These are phyloP conservation scores for Cyberlindnera meyerae DNA, from an alignment of 805 yeast genomes.

Conservation along the genomic window DNA sequence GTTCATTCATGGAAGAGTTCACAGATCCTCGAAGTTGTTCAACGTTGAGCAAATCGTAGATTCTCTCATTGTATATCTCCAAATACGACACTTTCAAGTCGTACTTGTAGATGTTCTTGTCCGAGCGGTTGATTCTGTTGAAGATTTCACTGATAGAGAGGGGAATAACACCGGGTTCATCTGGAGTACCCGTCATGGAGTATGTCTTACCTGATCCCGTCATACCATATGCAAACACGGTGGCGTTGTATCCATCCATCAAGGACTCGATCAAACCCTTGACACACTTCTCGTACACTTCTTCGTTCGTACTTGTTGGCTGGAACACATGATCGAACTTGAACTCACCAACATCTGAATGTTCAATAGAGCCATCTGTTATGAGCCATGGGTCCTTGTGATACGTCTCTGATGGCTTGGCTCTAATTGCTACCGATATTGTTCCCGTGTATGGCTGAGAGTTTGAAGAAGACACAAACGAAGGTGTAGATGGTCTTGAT, in stretches of 20 bases:
- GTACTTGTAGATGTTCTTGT: constrained; percentile 30
- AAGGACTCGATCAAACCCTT: constrained; percentile 48
- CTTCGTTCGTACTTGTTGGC: constrained; percentile 45
- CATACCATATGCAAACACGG: constrained; percentile 94
- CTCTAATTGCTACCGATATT: constrained; percentile 72
- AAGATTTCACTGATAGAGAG: constrained; percentile 70
- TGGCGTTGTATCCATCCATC: constrained; percentile 76
- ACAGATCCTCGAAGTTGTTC: constrained; percentile 13
- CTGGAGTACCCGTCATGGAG: constrained; percentile 71
- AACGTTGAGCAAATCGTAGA: constrained; percentile 64
- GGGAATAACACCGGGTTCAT: constrained; percentile 76
- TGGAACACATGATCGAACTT: constrained; percentile 76
- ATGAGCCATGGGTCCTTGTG: constrained; percentile 30
- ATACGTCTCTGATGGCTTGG: constrained; percentile 49
- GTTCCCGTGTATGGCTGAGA: constrained; percentile 52
- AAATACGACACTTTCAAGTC: constrained; percentile 65
- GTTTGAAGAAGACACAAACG: constrained; percentile 8
- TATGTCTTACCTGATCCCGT: constrained; percentile 94
- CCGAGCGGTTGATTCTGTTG: constrained; percentile 18
- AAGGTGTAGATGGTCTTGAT: constrained; percentile 25
- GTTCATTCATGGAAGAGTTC: constrained; percentile 34
- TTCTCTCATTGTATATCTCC: constrained; percentile 90
- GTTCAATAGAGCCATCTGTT: constrained; percentile 37
- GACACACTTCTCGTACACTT: constrained; percentile 57
- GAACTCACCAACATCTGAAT: constrained; percentile 60